Evolutionary conservation across 768 basidiomycete species (phyloP).

Genomic region (Auriculariales sp.): DNA sequence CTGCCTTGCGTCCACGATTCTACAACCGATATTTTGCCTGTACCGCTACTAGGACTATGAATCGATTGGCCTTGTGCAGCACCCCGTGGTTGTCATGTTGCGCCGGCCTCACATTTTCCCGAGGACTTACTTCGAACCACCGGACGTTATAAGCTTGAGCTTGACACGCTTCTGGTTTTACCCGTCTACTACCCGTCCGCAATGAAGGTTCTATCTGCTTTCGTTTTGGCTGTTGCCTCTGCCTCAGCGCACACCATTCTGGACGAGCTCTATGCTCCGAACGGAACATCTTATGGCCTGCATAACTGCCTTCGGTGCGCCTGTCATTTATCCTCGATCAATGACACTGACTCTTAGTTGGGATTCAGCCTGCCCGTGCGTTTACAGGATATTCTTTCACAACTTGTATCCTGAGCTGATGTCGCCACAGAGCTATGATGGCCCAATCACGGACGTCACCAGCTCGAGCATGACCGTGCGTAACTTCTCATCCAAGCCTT

Average conservation of each 20-base stretch:
- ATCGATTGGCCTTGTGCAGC: no score
- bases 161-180: not conserved
- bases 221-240: not conserved
- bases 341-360: no score
- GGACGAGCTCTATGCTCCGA: not conserved
- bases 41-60: no score
- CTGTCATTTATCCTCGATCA: no score
- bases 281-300: not conserved
- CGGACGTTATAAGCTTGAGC: not conserved
- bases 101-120: no score
- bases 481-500: no score
- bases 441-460: slow-evolving; percentile 10
- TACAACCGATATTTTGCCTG: no score
- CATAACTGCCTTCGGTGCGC: not conserved
- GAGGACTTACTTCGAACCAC: no score
- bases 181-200: not conserved
- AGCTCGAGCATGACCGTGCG: not conserved
- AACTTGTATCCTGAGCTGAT: not conserved
- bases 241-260: not conserved
- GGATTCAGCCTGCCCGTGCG: not conserved
- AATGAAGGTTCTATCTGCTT: not conserved
- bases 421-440: slow-evolving; percentile 4
- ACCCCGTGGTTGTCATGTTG: no score
- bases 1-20: no score
- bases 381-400: no score